A percentile compares a stretch with the other conserved stretches of the same genome.
Evolutionary conservation across 345 rosid genomes (phyloP).

Genomic region (Fremontodendron californicum): DNA sequence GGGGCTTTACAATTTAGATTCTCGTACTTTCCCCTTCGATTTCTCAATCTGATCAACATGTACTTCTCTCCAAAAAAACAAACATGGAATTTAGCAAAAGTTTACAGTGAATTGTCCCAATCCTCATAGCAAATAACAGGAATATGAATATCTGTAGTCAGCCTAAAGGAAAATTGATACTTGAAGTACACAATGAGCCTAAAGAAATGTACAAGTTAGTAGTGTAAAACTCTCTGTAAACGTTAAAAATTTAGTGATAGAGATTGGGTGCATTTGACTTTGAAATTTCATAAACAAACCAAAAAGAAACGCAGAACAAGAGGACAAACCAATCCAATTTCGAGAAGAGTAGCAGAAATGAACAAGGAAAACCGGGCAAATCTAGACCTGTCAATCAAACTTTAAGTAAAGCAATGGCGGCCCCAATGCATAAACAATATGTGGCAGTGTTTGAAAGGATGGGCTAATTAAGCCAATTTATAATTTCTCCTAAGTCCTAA

Average conservation of each 20-base stretch:
- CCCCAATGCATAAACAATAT: neutral
- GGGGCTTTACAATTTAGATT: neutral
- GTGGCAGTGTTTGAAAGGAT: neutral
- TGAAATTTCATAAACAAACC: neutral
- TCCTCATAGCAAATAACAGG: neutral
- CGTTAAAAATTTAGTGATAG: neutral
- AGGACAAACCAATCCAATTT: neutral
- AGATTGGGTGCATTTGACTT: neutral
- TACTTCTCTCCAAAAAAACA: too few species aligned
- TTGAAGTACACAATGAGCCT: neutral
- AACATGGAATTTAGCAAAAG: neutral
- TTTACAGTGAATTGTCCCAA: neutral
- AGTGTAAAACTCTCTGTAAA: neutral
- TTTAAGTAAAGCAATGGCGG: neutral
- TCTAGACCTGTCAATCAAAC: neutral
- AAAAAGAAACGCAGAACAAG: neutral
- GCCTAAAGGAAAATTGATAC: neutral
- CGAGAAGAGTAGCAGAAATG: neutral
- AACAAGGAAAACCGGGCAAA: neutral
- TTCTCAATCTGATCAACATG: too few species aligned
- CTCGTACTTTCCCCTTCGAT: neutral
- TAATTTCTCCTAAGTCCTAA: neutral
- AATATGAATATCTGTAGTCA: neutral
- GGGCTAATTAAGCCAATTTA: neutral
- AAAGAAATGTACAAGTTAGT: neutral